These are phyloP conservation scores for Isabelozyma heimii DNA, from an alignment of 805 yeast genomes.

Conservation along the genomic window DNA sequence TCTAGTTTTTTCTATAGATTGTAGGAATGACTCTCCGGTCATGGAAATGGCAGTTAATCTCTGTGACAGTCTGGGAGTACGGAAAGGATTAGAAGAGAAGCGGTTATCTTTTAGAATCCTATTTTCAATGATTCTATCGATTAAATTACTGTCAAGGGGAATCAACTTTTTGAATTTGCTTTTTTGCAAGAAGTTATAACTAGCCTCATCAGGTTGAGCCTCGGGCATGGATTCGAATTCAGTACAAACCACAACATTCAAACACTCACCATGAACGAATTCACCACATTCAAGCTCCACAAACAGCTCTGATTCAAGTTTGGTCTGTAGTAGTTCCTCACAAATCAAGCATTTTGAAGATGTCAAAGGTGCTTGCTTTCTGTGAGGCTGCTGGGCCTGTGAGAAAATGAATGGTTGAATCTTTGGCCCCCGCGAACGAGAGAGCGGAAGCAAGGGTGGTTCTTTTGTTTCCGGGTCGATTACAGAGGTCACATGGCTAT, in stretches of 20 bases:
- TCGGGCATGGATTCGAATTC: constrained; percentile 1
- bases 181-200: neutral
- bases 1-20: constrained; percentile 1
- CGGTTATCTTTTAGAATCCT: neutral
- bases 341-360: constrained; percentile 46
- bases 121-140: constrained; percentile 4
- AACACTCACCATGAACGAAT: constrained; percentile 57
- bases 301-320: constrained; percentile 42
- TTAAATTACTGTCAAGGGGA: constrained; percentile 5
- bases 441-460: constrained; percentile 1
- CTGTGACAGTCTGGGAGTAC: neutral
- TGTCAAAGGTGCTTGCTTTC: neutral
- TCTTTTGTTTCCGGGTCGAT: neutral
- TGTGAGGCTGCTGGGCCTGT: constrained; percentile 12
- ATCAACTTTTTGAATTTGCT: neutral
- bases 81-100: neutral
- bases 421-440: constrained; percentile 16
- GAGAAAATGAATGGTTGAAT: constrained; percentile 19
- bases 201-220: neutral
- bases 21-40: neutral
- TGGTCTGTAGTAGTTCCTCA: constrained; percentile 46
- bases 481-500: neutral
- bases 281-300: constrained; percentile 55
- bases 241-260: constrained; percentile 23
- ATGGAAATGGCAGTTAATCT: neutral